Conservation (phyloP, 768 basidiomycete genomes). For the Agrocybe pediades region DNA sequence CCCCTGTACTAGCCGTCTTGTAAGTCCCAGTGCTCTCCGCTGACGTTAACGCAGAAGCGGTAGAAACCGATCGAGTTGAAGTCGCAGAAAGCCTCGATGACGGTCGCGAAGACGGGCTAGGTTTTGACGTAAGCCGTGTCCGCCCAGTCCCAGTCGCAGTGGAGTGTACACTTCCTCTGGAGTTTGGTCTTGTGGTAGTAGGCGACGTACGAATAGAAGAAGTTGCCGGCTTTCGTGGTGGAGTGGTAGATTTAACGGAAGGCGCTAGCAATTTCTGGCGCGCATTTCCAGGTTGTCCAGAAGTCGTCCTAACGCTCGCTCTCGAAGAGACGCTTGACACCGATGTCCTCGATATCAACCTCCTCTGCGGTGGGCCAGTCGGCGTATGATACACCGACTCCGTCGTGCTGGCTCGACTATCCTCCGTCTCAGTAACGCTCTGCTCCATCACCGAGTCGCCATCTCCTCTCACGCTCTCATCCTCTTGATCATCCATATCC, state of each 20-base stretch:
- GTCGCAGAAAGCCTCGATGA: slow-evolving; percentile 24
- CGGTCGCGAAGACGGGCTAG: slow-evolving; percentile 13
- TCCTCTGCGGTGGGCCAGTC: slow-evolving; percentile 22
- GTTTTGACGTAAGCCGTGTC: not conserved
- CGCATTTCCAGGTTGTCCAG: slow-evolving; percentile 1
- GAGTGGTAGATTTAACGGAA: slow-evolving; percentile 29
- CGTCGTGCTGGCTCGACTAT: slow-evolving; percentile 1
- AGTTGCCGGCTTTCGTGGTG: not conserved
- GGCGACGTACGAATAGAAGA: slow-evolving; percentile 4
- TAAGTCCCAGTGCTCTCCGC: slow-evolving; percentile 17
- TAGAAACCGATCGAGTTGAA: slow-evolving; percentile 11
- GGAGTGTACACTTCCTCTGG: slow-evolving; percentile 24
- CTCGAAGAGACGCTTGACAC: slow-evolving; percentile 24
- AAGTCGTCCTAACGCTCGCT: slow-evolving; percentile 1
- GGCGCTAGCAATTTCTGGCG: slow-evolving; percentile 33
- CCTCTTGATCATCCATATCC: slow-evolving; percentile 13
- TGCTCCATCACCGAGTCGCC: slow-evolving; percentile 1
- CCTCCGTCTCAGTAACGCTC: not conserved
- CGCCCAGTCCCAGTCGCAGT: slow-evolving; percentile 4
- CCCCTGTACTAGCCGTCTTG: slow-evolving; percentile 39
- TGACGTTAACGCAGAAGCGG: slow-evolving; percentile 19
- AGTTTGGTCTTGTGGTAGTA: slow-evolving; percentile 22
- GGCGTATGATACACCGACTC: slow-evolving; percentile 7
- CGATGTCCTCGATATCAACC: slow-evolving; percentile 28
- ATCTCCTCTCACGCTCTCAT: slow-evolving; percentile 4